Conservation (phyloP, 2,329 filamentous ascomycete genomes). For the Coniochaeta prunicola region DNA sequence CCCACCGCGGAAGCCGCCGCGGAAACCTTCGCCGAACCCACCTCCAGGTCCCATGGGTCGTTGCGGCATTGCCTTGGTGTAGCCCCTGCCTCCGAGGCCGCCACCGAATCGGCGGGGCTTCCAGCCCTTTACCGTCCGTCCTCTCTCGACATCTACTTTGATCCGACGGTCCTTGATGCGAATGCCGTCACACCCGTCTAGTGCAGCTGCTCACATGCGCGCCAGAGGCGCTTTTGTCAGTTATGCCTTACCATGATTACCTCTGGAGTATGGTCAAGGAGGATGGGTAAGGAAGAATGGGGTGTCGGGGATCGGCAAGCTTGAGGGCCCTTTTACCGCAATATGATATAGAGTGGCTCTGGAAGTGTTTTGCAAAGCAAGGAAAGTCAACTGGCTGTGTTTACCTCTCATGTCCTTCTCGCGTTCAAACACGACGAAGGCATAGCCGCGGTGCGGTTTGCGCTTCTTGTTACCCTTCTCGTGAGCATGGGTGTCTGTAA, state of each 20-base stretch:
- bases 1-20: slow-evolving; percentile 40
- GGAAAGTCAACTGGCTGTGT: slow-evolving; percentile 32
- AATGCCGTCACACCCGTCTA: slow-evolving; percentile 78
- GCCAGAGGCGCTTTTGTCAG: slow-evolving; percentile 59
- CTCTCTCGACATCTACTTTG: slow-evolving; percentile 92
- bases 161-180: slow-evolving; percentile 88
- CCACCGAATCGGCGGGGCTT: slow-evolving; percentile 86
- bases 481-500: slow-evolving; percentile 66
- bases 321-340: slow-evolving; percentile 32
- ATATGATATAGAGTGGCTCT: slow-evolving; percentile 14
- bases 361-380: slow-evolving; percentile 3
- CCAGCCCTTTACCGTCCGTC: slow-evolving; percentile 90
- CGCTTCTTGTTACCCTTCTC: slow-evolving; percentile 69
- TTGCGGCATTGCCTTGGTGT: slow-evolving; percentile 73
- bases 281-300: slow-evolving; percentile 7
- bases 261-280: slow-evolving; percentile 17
- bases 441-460: slow-evolving; percentile 82
- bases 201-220: slow-evolving; percentile 69
- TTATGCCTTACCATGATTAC: slow-evolving; percentile 51
- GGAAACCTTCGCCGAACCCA: slow-evolving; percentile 48
- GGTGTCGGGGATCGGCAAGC: slow-evolving; percentile 28
- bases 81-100: slow-evolving; percentile 84
- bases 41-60: slow-evolving; percentile 61
- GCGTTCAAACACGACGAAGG: slow-evolving; percentile 92
- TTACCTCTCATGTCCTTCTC: slow-evolving; percentile 99